These are phyloP conservation scores for Erythrophleum ivorense DNA, from an alignment of 331 rosid species.

Conservation along the genomic window DNA sequence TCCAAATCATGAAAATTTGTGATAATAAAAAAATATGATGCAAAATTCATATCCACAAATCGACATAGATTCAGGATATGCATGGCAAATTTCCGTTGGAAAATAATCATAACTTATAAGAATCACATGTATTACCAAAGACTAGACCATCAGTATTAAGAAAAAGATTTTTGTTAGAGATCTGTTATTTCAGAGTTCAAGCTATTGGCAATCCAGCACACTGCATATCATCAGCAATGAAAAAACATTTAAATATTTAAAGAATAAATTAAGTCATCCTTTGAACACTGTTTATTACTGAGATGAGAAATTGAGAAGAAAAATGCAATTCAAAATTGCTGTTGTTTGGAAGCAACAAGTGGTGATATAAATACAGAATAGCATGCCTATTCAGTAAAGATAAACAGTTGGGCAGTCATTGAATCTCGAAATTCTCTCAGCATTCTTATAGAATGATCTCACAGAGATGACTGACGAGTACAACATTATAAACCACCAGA, in stretches of 20 bases:
- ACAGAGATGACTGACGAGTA: background rate
- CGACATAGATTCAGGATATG: no score
- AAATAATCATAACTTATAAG: background rate
- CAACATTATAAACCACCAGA: constrained; percentile 10
- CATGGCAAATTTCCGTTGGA: no score
- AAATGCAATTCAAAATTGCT: background rate
- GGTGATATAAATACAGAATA: background rate
- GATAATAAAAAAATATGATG: background rate
- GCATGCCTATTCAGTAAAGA: background rate
- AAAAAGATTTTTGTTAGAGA: background rate
- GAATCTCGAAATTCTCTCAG: background rate
- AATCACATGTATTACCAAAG: background rate
- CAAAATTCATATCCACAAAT: no score
- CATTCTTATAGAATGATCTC: no score
- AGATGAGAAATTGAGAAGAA: background rate
- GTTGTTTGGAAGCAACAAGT: background rate
- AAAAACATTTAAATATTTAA: background rate
- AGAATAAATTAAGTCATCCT: background rate
- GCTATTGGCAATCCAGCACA: background rate
- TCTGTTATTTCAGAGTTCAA: background rate
- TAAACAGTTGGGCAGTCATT: background rate
- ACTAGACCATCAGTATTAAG: background rate
- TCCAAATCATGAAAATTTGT: background rate
- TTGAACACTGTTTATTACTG: background rate
- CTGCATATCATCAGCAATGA: background rate